phyloP scores from a whole-genome alignment of 2,329 filamentous ascomycete species.

The Massarina eburnea region DNA sequence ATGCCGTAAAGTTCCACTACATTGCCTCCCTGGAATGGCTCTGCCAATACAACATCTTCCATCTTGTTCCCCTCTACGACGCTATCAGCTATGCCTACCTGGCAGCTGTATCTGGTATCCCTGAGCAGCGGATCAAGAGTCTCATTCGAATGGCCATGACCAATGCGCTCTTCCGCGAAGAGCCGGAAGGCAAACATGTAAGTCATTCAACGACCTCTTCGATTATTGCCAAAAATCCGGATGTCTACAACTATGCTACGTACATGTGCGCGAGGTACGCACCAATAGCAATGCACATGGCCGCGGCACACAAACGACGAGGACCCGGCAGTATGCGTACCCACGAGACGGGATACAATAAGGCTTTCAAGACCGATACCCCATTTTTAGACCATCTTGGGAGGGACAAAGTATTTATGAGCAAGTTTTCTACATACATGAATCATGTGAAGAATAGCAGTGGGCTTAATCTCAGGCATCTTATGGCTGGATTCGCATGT shows the following conservation, averaged over 20 bases:
- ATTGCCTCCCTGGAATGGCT: constrained; percentile 8
- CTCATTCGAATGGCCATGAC: constrained; percentile 8
- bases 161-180: constrained; percentile 6
- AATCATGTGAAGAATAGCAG: constrained; percentile 4
- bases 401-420: neutral
- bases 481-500: constrained; percentile 7
- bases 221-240: constrained; percentile 1
- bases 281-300: constrained; percentile 3
- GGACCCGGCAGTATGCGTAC: neutral
- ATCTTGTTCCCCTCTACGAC: constrained; percentile 3
- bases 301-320: constrained; percentile 1
- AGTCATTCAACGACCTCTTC: constrained; percentile 6
- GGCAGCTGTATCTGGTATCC: neutral
- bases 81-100: constrained; percentile 7
- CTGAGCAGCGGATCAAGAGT: constrained; percentile 2
- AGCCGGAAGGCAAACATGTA: neutral
- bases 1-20: constrained; percentile 5
- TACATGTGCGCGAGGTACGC: constrained; percentile 4
- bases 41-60: constrained; percentile 7
- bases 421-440: constrained; percentile 10
- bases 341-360: constrained; percentile 1
- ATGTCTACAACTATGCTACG: constrained; percentile 1
- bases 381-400: constrained; percentile 9
- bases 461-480: constrained; percentile 1
- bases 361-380: constrained; percentile 9